Evolutionary conservation across 768 basidiomycete genomes (phyloP), one percentile per base, ranked within the genome.

Genomic region (Pulveroboletus sp.): DNA sequence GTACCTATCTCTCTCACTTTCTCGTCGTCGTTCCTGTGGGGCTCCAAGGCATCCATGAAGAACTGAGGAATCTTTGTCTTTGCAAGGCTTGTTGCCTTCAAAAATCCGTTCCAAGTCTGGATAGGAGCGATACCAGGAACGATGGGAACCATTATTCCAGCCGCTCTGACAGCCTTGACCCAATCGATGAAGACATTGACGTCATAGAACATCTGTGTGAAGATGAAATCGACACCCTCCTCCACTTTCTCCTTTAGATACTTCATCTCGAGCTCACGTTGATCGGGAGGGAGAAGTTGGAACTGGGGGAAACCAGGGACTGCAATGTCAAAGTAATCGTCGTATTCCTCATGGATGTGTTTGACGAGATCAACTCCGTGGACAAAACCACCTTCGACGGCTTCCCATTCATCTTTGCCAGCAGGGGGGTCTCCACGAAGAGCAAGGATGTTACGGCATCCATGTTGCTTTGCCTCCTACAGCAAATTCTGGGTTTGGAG

Each of bases 201-300:
- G 60, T 96, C 94, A 71, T 94, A 96, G 73, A 97, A 97, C 91
- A 97, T 93, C 69, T 97, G 94, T 0, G 94, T 96, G 75, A 97
- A 96, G 69, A 97, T 96, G 72, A 95, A 90, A 65, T 83, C 78
- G 53, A 85, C 89, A 35, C 94, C 93, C 9, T 83, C 88, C 56
- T 95, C 93, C 51, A 94, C 72, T 70, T 97, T 97, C 56, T 89
- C 84, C 71, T 95, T 95, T 55, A 96, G 76, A 68, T 79, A 94
- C 51, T 76, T 69, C 71, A 96, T 84, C 69, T 97, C 94, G 46
- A 79, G 79, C 27, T 78, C 81, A 37, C 79, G 79, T 59, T 93
- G 85, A 41, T 84, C 86, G 0, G 80, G 78, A 2, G 89, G 83
- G 21, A 92, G 78, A 15, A 76, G 68, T 58, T 86, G 81, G 52